phyloP scores from a whole-genome alignment of 2,329 filamentous ascomycete genomes.

The Phaeophleospora eucalypticola region DNA sequence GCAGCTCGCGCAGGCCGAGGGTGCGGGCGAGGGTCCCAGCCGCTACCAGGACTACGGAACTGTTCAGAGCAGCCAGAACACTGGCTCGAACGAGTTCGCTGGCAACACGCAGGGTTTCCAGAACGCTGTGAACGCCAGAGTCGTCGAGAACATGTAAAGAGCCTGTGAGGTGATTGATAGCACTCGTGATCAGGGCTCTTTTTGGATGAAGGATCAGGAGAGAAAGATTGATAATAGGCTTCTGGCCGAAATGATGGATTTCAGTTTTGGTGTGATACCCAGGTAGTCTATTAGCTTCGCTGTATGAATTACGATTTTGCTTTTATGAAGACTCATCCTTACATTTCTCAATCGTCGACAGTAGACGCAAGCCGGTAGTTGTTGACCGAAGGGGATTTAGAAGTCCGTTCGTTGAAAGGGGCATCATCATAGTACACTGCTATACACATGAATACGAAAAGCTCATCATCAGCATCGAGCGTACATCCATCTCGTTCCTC shows the following conservation, averaged over 20 bases:
- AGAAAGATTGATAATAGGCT: conserved; percentile 1
- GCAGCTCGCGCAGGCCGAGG: conserved; percentile 48
- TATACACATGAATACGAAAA: too few relatives aligned
- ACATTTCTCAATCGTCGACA: too few relatives aligned
- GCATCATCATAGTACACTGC: too few relatives aligned
- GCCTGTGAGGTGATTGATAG: too few relatives aligned
- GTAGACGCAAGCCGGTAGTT: too few relatives aligned
- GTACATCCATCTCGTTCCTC: neutral
- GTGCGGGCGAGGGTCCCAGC: conserved; percentile 54
- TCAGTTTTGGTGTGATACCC: conserved; percentile 11
- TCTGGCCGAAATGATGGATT: neutral
- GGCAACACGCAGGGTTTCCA: conserved; percentile 48
- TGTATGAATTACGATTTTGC: conserved; percentile 2
- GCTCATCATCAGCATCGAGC: too few relatives aligned
- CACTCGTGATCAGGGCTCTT: conserved; percentile 1
- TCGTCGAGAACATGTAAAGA: conserved; percentile 79
- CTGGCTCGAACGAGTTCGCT: neutral
- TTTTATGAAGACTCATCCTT: too few relatives aligned
- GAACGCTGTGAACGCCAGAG: conserved; percentile 72
- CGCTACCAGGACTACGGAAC: conserved; percentile 46
- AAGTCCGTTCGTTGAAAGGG: too few relatives aligned
- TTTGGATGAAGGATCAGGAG: neutral
- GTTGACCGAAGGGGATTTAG: too few relatives aligned
- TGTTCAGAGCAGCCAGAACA: conserved; percentile 47
- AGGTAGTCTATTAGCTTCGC: conserved; percentile 2